phyloP scores from a whole-genome alignment of 140 eudicot species.

The Flaveria floridana region DNA sequence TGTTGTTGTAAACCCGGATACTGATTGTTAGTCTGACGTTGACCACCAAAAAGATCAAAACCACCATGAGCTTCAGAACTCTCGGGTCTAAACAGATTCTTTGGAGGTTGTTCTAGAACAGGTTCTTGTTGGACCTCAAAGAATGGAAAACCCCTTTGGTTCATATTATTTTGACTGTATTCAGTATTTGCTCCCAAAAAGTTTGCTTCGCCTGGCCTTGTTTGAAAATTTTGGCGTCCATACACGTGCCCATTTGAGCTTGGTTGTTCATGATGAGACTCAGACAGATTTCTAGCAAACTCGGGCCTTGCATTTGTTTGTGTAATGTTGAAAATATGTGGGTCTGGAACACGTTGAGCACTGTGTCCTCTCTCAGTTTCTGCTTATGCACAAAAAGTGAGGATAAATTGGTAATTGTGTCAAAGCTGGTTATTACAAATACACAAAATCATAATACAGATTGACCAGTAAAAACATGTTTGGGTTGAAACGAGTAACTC shows the following conservation, averaged over 20 bases:
- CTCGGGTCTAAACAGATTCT: slow-evolving; percentile 46
- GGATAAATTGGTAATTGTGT: neutral
- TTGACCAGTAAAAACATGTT: neutral
- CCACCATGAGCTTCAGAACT: slow-evolving; percentile 57
- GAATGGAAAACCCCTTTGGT: slow-evolving; percentile 53
- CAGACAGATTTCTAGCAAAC: slow-evolving; percentile 43
- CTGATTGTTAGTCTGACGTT: slow-evolving; percentile 61
- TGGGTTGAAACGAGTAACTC: neutral
- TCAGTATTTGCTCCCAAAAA: slow-evolving; percentile 64
- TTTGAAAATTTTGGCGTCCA: slow-evolving; percentile 48
- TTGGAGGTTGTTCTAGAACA: slow-evolving; percentile 45
- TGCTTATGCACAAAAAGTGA: slow-evolving; percentile 30
- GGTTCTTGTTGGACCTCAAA: slow-evolving; percentile 53
- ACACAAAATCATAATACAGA: slow-evolving; percentile 15
- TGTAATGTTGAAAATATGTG: slow-evolving; percentile 51
- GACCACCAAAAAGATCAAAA: slow-evolving; percentile 80
- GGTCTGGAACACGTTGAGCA: slow-evolving; percentile 47
- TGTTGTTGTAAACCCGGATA: slow-evolving; percentile 58
- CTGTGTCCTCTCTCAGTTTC: slow-evolving; percentile 64
- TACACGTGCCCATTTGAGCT: slow-evolving; percentile 61
- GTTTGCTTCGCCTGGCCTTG: slow-evolving; percentile 61
- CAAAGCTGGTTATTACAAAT: neutral
- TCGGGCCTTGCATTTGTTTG: slow-evolving; percentile 58
- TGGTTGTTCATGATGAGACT: slow-evolving; percentile 52
- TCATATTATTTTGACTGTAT: slow-evolving; percentile 49